Evolutionary conservation across 176 grass and related monocot genomes (phyloP), one percentile per base, ranked within the genome.

Genomic region (Phyllostachys edulis): DNA sequence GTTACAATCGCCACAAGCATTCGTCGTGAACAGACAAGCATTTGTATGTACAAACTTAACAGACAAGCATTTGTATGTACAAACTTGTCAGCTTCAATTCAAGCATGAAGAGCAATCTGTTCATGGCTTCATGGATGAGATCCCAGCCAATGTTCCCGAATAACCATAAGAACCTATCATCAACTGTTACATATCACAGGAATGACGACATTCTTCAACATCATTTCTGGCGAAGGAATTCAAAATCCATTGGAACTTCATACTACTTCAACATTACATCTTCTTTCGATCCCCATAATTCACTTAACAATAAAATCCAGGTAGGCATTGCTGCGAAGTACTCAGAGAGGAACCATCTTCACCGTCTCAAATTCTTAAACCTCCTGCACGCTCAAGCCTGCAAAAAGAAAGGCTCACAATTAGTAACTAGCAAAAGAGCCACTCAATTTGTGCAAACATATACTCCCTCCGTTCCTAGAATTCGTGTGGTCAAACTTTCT

Each of bases 311-410:
- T 5, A 66, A 37, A 42, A 50, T 16, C 17, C 61, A 66, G 77
- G 45, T 36, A 36, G 11, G 2, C 9, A 78, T 49, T 6, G 49
- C 42, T 79, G 61, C 6, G 26, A 79, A 50, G 76, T 32, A 37
- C 40, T 16, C 23, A 8, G 7, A 8, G 7, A 56, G 62, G 68
- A 37, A 10, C 11, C 34, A 40, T 68, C 4, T 16, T 27, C 49
- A 40, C 27, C 15, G 34, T 80, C 36, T 67, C 34, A 3, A 21
- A 39, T 42, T 14, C 42, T 87, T 65, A 87, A 27, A 91, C 72
- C 71, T 87, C 89, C 78, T 91, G 80, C 10, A 87, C 75, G 9
- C 56, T 91, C 79, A 91, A 73, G 73, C 85, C 89, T 91, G 76
- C 57, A 67, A 84, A 69, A 75, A 77, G 6, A 68, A 75, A 80